Evolutionary conservation across 768 basidiomycete species (phyloP).

Genomic region (Candolleomyces aberdarensis): DNA sequence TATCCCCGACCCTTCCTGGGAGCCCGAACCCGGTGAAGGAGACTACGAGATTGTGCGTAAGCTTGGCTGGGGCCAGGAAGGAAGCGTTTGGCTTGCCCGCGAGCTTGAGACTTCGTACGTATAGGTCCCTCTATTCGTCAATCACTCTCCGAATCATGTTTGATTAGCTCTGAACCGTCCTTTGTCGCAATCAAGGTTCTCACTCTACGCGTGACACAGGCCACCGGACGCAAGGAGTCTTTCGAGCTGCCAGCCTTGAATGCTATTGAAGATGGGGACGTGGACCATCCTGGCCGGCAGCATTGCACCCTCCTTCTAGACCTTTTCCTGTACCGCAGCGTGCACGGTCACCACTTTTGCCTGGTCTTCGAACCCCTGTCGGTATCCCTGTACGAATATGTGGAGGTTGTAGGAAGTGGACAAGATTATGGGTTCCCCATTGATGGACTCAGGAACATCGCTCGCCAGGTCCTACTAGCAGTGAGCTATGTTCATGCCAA

Average conservation of each 20-base stretch:
- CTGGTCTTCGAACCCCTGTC: neutral
- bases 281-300: neutral
- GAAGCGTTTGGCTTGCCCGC: slow-evolving; percentile 7
- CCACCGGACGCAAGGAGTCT: neutral
- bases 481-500: slow-evolving; percentile 26
- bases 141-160: no score
- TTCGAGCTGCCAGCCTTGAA: neutral
- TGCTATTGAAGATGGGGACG: neutral
- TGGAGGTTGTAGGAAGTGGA: neutral
- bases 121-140: no score
- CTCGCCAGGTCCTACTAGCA: slow-evolving; percentile 24
- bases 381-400: neutral
- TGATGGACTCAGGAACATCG: slow-evolving; percentile 15
- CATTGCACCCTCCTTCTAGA: neutral
- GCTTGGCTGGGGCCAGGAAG: slow-evolving; percentile 3
- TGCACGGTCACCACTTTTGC: neutral
- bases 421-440: neutral
- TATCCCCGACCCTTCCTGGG: neutral
- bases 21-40: neutral
- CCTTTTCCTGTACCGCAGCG: neutral
- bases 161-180: neutral
- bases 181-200: neutral
- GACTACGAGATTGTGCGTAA: slow-evolving; percentile 8
- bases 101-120: neutral
- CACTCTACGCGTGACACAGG: neutral